Base-by-base conservation (phyloP, 495 filamentous ascomycete species). In the Aspergillus kassunensis region DNA sequence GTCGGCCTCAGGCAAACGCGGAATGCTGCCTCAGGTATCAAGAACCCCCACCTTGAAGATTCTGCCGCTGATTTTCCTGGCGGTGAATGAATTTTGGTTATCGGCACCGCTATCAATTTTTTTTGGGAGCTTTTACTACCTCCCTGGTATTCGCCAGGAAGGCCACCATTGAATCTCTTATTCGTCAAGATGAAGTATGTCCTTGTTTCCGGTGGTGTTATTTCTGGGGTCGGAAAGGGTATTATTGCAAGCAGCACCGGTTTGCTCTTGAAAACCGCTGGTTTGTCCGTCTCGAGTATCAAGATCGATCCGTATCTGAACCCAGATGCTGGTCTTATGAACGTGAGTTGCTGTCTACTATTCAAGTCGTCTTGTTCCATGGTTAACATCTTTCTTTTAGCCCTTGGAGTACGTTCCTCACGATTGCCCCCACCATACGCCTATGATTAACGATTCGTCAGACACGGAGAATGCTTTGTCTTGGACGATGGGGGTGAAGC, bases 191-290 rank as follows among this genome's bases (percentile, higher is more conserved):
- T 90, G 86, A 90, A 91, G 74, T 90, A 89, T 72, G 84, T 91
- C 67, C 74, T 92, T 39, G 88, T 91, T 27, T 88, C 85, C 54
- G 88, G 88, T 80, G 87, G 87, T 76, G 84, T 88, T 58, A 89
- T 90, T 49, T 82, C 78, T 59, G 89, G 89, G 55, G 84, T 93
- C 64, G 89, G 88, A 53, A 92, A 92, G 73, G 88, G 89, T 62
- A 80, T 88, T 42, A 89, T 90, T 62, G 82, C 85, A 86, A 80
- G 66, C 66, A 65, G 58, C 49, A 59, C 55, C 55, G 90, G 89
- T 30, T 73, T 90, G 54, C 76, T 96, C 51, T 80, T 96, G 49
- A 95, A 96, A 79, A 90, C 90, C 2, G 75, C 80, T 49, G 91
- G 91, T 41, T 74, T 89, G 35, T 86, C 83, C 68, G 83, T 85